These are phyloP conservation scores for Syzygium grande DNA, from an alignment of 345 rosid species.

Conservation along the genomic window DNA sequence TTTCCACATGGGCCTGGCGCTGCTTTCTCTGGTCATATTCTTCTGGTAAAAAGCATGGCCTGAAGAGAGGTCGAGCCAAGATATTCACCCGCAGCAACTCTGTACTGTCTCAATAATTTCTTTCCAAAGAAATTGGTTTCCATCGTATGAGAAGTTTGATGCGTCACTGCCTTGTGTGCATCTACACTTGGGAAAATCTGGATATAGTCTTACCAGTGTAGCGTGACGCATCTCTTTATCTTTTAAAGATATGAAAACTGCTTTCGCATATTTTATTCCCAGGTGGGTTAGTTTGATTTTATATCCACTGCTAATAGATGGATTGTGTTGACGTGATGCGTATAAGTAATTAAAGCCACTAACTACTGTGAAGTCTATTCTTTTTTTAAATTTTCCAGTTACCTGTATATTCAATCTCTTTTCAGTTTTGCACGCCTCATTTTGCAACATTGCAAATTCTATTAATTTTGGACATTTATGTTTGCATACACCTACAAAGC, in stretches of 20 bases:
- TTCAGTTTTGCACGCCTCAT: too few species aligned
- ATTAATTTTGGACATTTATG: too few species aligned
- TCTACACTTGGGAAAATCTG: background rate
- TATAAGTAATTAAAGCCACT: background rate
- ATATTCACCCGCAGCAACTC: too few species aligned
- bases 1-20: background rate
- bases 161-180: background rate
- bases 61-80: background rate
- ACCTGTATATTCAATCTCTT: too few species aligned
- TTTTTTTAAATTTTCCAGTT: background rate
- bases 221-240: background rate
- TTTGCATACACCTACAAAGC: background rate
- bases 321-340: background rate
- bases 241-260: background rate
- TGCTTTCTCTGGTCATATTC: background rate
- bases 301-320: background rate
- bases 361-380: background rate
- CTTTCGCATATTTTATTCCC: background rate
- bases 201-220: background rate
- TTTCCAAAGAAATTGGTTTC: background rate
- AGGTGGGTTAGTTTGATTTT: background rate
- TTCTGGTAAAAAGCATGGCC: background rate
- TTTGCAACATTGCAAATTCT: too few species aligned
- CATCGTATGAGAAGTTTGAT: background rate
- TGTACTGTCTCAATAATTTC: too few species aligned